Conservation (phyloP, 2,329 filamentous ascomycete species). For the Dactylellina leptospora region DNA sequence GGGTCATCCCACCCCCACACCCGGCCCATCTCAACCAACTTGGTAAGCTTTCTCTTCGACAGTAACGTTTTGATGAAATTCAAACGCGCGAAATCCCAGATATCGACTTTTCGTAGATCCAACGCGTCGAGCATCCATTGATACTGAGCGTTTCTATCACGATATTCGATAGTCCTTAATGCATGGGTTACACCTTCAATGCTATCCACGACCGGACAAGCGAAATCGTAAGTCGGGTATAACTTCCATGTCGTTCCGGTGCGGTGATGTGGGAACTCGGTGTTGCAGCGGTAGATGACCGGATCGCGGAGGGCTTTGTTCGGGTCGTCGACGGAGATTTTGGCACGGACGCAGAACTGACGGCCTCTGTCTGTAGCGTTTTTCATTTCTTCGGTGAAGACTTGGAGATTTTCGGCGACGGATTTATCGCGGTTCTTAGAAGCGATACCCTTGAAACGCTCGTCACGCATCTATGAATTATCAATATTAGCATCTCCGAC, state of each 20-base stretch:
- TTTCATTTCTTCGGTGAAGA: slow-evolving; percentile 90
- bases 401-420: slow-evolving; percentile 82
- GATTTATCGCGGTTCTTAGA: slow-evolving; percentile 80
- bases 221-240: slow-evolving; percentile 88
- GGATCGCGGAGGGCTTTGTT: slow-evolving; percentile 97
- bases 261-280: slow-evolving; percentile 72
- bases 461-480: slow-evolving; percentile 71
- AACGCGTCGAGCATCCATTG: slow-evolving; percentile 83
- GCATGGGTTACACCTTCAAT: slow-evolving; percentile 85
- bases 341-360: slow-evolving; percentile 91
- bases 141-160: slow-evolving; percentile 85
- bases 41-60: slow-evolving; percentile 85
- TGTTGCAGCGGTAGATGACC: slow-evolving; percentile 95
- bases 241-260: slow-evolving; percentile 83
- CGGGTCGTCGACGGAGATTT: slow-evolving; percentile 87
- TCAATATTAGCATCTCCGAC: not conserved
- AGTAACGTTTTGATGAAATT: slow-evolving; percentile 85
- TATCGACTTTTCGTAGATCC: slow-evolving; percentile 77
- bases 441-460: slow-evolving; percentile 83
- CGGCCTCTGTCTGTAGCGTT: slow-evolving; percentile 78
- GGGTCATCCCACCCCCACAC: slow-evolving; percentile 89
- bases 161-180: slow-evolving; percentile 84
- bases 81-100: slow-evolving; percentile 86
- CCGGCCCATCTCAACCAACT: slow-evolving; percentile 77
- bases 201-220: slow-evolving; percentile 81